Conservation (phyloP, 1,284 basidiomycete genomes). For the Ustilago curta region DNA sequence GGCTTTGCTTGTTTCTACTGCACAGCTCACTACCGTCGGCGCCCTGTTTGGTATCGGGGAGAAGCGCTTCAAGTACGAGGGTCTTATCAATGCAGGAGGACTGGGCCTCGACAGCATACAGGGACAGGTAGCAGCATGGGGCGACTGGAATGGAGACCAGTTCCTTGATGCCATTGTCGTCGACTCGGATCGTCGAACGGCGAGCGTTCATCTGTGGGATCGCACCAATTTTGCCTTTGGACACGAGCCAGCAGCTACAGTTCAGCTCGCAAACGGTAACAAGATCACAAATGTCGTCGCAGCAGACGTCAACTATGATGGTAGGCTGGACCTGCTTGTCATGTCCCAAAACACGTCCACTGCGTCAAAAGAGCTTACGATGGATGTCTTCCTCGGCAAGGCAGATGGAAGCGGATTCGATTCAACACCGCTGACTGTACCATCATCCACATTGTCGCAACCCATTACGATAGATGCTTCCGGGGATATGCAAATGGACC, state of each 20-base stretch:
- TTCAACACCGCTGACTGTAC: slow-evolving; percentile 71
- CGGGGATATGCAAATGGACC: slow-evolving; percentile 87
- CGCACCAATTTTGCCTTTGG: slow-evolving; percentile 76
- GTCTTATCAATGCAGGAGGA: slow-evolving; percentile 82
- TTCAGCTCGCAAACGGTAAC: slow-evolving; percentile 53
- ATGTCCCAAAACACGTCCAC: slow-evolving; percentile 72
- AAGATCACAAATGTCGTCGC: slow-evolving; percentile 80
- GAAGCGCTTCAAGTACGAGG: slow-evolving; percentile 85
- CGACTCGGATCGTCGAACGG: slow-evolving; percentile 77
- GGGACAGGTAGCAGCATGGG: slow-evolving; percentile 84
- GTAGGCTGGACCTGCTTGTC: slow-evolving; percentile 87
- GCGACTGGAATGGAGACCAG: slow-evolving; percentile 89
- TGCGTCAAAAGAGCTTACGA: slow-evolving; percentile 27
- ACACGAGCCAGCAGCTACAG: slow-evolving; percentile 71
- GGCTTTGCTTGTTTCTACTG: slow-evolving; percentile 26
- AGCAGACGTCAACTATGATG: slow-evolving; percentile 91
- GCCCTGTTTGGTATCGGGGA: slow-evolving; percentile 59
- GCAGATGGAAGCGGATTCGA: slow-evolving; percentile 39
- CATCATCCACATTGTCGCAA: slow-evolving; percentile 79
- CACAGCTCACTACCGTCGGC: slow-evolving; percentile 16
- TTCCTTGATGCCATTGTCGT: slow-evolving; percentile 84
- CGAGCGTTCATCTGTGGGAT: slow-evolving; percentile 85
- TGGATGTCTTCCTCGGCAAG: slow-evolving; percentile 50
- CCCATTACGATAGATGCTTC: slow-evolving; percentile 87
- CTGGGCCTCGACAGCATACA: slow-evolving; percentile 79